Conservation (phyloP, 352 stramenopile species). For the Globisporangium paroecandrum region DNA sequence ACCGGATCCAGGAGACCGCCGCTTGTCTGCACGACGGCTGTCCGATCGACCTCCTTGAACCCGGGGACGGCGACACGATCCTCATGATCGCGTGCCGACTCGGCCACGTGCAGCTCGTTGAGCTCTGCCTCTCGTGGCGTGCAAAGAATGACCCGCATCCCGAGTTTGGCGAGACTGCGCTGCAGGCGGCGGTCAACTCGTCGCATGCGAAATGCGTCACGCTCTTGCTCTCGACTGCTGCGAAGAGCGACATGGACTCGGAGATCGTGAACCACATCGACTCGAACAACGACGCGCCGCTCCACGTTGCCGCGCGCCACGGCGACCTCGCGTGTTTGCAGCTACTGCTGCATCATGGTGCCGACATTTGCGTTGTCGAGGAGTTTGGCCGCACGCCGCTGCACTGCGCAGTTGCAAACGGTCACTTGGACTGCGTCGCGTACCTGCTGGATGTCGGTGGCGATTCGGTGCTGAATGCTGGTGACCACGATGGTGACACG, state of each 20-base stretch:
- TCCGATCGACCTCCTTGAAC: conserved; percentile 74
- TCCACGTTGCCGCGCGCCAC: conserved; percentile 70
- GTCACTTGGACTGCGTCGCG: conserved; percentile 61
- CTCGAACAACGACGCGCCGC: conserved; percentile 69
- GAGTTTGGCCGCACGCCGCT: conserved; percentile 78
- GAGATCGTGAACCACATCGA: conserved; percentile 88
- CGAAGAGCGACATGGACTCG: conserved; percentile 83
- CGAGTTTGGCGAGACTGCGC: conserved; percentile 78
- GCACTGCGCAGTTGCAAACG: conserved; percentile 64
- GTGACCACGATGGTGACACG: conserved; percentile 73
- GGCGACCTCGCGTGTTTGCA: conserved; percentile 73
- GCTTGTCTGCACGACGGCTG: conserved; percentile 59
- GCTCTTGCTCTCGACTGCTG: conserved; percentile 64
- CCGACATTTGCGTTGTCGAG: conserved; percentile 80
- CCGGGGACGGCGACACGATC: conserved; percentile 66
- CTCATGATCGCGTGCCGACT: conserved; percentile 74
- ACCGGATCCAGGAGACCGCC: conserved; percentile 38
- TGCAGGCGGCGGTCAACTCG: conserved; percentile 72
- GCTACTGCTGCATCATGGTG: conserved; percentile 71
- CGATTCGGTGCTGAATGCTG: conserved; percentile 76
- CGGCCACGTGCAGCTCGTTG: conserved; percentile 58
- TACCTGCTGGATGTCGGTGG: conserved; percentile 84
- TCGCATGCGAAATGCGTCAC: conserved; percentile 55
- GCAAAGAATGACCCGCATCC: conserved; percentile 86
- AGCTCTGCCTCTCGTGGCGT: conserved; percentile 67